Percentiles rank a stretch among this genome's conserved stretches.
Conservation (phyloP, 1,139 yeast species). For the Kodamaea suecica region DNA sequence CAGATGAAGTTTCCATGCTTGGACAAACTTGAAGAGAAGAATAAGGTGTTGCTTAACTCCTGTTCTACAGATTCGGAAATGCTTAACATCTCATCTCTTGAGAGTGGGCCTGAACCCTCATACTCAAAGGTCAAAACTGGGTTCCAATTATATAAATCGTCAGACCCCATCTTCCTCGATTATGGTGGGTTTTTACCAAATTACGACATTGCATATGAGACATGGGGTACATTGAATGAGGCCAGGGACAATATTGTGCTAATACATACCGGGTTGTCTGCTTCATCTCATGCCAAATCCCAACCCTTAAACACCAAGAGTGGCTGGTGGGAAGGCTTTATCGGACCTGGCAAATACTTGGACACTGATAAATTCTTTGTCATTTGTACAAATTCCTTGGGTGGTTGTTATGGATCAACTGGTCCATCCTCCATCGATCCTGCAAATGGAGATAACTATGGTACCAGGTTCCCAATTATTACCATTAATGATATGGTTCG, state of each 20-base stretch:
- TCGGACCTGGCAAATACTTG: conserved; percentile 76
- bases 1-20: conserved; percentile 82
- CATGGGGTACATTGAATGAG: conserved; percentile 56
- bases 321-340: conserved; percentile 97
- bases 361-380: conserved; percentile 82
- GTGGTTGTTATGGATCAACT: conserved; percentile 94
- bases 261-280: conserved; percentile 87
- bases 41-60: conserved; percentile 31
- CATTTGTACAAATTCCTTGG: conserved; percentile 85
- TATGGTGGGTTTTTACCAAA: conserved; percentile 77
- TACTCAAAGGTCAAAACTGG: conserved; percentile 72
- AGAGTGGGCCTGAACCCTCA: conserved; percentile 82
- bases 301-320: conserved; percentile 64
- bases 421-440: conserved; percentile 89
- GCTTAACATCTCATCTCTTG: conserved; percentile 44
- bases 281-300: conserved; percentile 92
- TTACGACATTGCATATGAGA: conserved; percentile 81
- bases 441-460: conserved; percentile 62
- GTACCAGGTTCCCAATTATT: conserved; percentile 82
- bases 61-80: conserved; percentile 12
- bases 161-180: conserved; percentile 66
- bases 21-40: conserved; percentile 67
- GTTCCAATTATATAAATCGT: conserved; percentile 54
- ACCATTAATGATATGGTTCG: conserved; percentile 89
- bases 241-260: conserved; percentile 69